phyloP scores from a whole-genome alignment of 345 rosid species.

The Gossypium rotundifolium region DNA sequence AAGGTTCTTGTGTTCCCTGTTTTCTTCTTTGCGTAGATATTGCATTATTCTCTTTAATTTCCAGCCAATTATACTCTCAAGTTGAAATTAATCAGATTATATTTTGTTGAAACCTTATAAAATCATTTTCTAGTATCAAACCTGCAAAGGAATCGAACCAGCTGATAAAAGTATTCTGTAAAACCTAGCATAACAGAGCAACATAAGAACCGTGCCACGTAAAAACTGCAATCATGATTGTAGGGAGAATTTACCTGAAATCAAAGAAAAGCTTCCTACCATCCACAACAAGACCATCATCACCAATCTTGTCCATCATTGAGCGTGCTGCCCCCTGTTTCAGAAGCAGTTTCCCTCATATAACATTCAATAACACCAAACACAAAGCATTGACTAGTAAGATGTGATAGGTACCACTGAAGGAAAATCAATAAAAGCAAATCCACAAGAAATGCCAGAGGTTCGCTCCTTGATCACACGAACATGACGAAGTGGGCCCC shows the following conservation, averaged over 20 bases:
- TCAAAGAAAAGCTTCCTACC: conserved; percentile 73
- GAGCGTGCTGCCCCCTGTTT: conserved; percentile 74
- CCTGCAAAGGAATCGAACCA: background rate
- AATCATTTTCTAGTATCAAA: background rate
- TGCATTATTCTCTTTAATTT: background rate
- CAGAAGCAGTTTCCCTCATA: conserved; percentile 9
- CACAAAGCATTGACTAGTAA: conserved; percentile 5
- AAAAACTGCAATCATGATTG: conserved; percentile 1
- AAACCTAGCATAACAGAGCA: background rate
- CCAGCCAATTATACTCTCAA: background rate
- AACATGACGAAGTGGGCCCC: conserved; percentile 96
- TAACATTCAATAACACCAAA: conserved; percentile 15
- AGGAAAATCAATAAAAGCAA: conserved; percentile 94
- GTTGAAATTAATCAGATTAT: background rate
- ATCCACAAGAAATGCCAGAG: conserved; percentile 91
- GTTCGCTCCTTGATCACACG: conserved; percentile 85
- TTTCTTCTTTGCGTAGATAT: background rate
- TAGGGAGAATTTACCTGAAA: conserved; percentile 54
- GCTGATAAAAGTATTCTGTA: background rate
- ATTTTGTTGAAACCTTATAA: background rate
- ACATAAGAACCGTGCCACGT: background rate
- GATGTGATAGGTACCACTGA: conserved; percentile 50
- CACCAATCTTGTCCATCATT: conserved; percentile 84
- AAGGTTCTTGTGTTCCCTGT: background rate
- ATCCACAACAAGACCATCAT: conserved; percentile 79